Percentiles rank a stretch among this genome's conserved stretches.
Evolutionary conservation across 805 yeast species (phyloP).

Genomic region (Saccharomycopsis lassenensis): DNA sequence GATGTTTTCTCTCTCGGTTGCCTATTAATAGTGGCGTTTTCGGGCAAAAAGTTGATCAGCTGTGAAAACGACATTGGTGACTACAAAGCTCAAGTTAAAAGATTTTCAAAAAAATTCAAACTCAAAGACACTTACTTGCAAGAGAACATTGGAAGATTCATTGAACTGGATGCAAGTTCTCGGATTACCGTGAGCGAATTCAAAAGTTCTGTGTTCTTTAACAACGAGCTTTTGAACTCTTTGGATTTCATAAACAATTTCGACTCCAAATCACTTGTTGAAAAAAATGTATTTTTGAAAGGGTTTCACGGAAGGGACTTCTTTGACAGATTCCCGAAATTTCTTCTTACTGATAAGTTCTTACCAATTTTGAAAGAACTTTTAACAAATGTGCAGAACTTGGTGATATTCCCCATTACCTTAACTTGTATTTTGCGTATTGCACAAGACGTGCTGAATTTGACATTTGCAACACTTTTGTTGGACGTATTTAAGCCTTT

Average conservation of each 20-base stretch:
- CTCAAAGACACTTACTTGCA: constrained; percentile 45
- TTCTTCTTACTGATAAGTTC: constrained; percentile 53
- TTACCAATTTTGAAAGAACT: constrained; percentile 52
- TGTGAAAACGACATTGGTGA: constrained; percentile 47
- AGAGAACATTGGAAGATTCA: constrained; percentile 38
- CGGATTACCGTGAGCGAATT: constrained; percentile 55
- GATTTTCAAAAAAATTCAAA: constrained; percentile 32
- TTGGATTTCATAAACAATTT: constrained; percentile 76
- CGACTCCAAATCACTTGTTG: constrained; percentile 58
- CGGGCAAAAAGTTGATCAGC: constrained; percentile 26
- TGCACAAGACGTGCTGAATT: constrained; percentile 57
- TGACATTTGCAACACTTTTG: constrained; percentile 68
- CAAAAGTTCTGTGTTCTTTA: constrained; percentile 63
- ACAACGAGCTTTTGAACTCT: constrained; percentile 73
- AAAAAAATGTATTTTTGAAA: constrained; percentile 55
- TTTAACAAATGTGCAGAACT: constrained; percentile 22
- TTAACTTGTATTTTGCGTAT: constrained; percentile 49
- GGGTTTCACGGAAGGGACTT: constrained; percentile 40
- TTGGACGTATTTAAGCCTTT: constrained; percentile 22
- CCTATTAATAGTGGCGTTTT: constrained; percentile 43
- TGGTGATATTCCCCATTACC: constrained; percentile 32
- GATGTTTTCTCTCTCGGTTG: constrained; percentile 84
- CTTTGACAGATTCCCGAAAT: constrained; percentile 47
- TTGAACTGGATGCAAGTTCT: constrained; percentile 46
- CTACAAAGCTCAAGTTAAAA: constrained; percentile 44